Evolutionary conservation across 1,284 basidiomycete genomes (phyloP).

Genomic region (Filobasidium uniguttulatum): DNA sequence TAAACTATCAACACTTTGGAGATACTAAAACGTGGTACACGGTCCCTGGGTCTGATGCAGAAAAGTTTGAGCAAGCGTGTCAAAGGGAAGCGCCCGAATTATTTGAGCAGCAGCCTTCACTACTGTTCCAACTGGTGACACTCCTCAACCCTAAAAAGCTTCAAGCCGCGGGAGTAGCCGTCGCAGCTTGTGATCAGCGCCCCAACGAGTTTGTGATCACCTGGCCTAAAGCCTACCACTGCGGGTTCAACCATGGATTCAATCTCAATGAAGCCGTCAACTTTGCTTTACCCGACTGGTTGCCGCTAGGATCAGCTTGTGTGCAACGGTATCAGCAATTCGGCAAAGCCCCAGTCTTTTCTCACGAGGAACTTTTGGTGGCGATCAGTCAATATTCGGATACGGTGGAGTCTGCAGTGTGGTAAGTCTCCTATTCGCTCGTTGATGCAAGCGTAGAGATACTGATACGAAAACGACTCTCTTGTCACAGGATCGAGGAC

Average conservation of each 20-base stretch:
- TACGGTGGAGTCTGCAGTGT: constrained; percentile 82
- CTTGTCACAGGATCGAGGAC: constrained; percentile 53
- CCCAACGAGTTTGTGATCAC: constrained; percentile 97
- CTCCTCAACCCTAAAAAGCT: constrained; percentile 91
- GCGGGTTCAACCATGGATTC: constrained; percentile 96
- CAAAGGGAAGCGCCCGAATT: constrained; percentile 90
- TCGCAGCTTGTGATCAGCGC: constrained; percentile 88
- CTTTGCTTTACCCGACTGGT: constrained; percentile 94
- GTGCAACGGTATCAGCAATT: constrained; percentile 78
- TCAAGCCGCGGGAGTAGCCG: constrained; percentile 76
- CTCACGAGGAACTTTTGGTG: constrained; percentile 89
- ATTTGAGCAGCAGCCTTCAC: constrained; percentile 94
- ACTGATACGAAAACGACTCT: constrained; percentile 3
- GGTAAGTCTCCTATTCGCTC: constrained; percentile 45
- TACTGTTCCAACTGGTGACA: constrained; percentile 94
- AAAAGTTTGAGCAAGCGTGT: constrained; percentile 93
- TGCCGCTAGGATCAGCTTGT: constrained; percentile 71
- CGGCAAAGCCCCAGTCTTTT: constrained; percentile 88
- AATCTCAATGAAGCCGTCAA: constrained; percentile 99
- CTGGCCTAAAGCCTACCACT: constrained; percentile 96
- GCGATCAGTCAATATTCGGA: constrained; percentile 88
- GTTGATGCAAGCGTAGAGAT: background rate
- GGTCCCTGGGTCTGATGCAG: constrained; percentile 82
- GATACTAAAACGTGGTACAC: constrained; percentile 99
- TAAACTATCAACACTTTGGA: constrained; percentile 67